These are phyloP conservation scores for Nitzschia inconspicua DNA, from an alignment of 108 stramenopile genomes.

Conservation along the genomic window DNA sequence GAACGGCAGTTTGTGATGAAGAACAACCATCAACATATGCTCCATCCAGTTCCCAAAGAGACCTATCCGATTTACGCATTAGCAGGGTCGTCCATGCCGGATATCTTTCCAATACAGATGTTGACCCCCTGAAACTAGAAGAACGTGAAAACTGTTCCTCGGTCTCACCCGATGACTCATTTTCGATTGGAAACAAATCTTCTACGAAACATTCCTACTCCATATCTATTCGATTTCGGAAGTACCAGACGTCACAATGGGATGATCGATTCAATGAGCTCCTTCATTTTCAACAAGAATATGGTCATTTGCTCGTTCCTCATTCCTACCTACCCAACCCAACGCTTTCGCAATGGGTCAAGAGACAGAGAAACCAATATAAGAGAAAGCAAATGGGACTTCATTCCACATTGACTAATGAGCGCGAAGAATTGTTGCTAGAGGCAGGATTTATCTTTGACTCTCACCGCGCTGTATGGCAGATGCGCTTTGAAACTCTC, in stretches of 20 bases:
- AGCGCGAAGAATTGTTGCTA: constrained; percentile 38
- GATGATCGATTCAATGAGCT: constrained; percentile 6
- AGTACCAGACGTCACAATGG: background rate
- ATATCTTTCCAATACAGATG: background rate
- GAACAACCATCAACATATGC: too few species aligned
- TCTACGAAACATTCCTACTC: background rate
- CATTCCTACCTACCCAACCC: constrained; percentile 1
- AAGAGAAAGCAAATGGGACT: constrained; percentile 15
- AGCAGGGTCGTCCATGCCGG: too few species aligned
- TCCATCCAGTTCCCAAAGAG: too few species aligned
- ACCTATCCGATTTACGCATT: too few species aligned
- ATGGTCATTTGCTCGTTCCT: constrained; percentile 14
- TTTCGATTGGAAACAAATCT: background rate
- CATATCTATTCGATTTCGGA: too few species aligned
- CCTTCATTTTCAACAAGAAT: constrained; percentile 8
- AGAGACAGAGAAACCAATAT: constrained; percentile 48
- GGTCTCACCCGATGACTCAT: background rate
- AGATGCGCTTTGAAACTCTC: too few species aligned
- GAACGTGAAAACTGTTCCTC: background rate
- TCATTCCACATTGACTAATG: constrained; percentile 36
- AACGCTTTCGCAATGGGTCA: constrained; percentile 55
- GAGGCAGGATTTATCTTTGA: constrained; percentile 49
- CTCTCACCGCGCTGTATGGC: too few species aligned
- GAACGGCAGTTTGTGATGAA: too few species aligned
- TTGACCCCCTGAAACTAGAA: background rate